phyloP scores from a whole-genome alignment of 805 yeast genomes.

The Wickerhamiella nectarea region DNA sequence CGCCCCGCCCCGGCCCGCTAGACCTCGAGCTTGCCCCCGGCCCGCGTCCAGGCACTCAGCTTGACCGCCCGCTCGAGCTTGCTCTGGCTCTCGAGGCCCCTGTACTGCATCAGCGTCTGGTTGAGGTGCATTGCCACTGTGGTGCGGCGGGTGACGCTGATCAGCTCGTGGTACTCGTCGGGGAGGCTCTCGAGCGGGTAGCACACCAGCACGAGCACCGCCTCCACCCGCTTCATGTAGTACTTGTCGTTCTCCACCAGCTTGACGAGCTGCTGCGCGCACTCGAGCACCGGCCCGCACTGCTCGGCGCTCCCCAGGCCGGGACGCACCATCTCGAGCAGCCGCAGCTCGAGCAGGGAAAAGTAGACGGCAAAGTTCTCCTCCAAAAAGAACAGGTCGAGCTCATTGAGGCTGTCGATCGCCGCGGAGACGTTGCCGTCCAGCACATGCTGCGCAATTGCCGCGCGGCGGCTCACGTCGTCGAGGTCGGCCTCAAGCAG shows the following conservation, averaged over 20 bases:
- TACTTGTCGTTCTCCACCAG: not conserved
- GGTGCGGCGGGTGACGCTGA: slow-evolving; percentile 46
- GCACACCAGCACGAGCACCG: slow-evolving; percentile 68
- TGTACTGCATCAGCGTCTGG: slow-evolving; percentile 38
- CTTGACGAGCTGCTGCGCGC: slow-evolving; percentile 22
- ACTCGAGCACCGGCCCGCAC: slow-evolving; percentile 21
- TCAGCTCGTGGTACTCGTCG: slow-evolving; percentile 37
- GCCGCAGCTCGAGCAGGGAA: slow-evolving; percentile 52
- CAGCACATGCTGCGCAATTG: slow-evolving; percentile 40
- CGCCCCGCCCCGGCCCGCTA: no score
- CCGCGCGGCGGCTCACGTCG: slow-evolving; percentile 27
- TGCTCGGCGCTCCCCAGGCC: slow-evolving; percentile 15
- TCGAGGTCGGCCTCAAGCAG: not conserved
- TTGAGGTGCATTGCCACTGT: slow-evolving; percentile 63
- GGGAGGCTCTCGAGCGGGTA: slow-evolving; percentile 28
- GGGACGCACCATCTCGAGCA: slow-evolving; percentile 64
- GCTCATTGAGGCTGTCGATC: slow-evolving; percentile 40
- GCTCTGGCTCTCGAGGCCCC: slow-evolving; percentile 26
- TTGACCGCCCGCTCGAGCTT: slow-evolving; percentile 42
- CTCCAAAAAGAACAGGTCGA: slow-evolving; percentile 54
- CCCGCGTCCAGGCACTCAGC: slow-evolving; percentile 54
- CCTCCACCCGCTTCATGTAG: slow-evolving; percentile 60
- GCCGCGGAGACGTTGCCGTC: slow-evolving; percentile 50
- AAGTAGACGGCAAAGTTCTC: slow-evolving; percentile 53
- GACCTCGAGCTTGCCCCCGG: no score